Evolutionary conservation across 352 stramenopile species (phyloP), one percentile per base, ranked within the genome.

Genomic region (Elongisporangium anandrum): DNA sequence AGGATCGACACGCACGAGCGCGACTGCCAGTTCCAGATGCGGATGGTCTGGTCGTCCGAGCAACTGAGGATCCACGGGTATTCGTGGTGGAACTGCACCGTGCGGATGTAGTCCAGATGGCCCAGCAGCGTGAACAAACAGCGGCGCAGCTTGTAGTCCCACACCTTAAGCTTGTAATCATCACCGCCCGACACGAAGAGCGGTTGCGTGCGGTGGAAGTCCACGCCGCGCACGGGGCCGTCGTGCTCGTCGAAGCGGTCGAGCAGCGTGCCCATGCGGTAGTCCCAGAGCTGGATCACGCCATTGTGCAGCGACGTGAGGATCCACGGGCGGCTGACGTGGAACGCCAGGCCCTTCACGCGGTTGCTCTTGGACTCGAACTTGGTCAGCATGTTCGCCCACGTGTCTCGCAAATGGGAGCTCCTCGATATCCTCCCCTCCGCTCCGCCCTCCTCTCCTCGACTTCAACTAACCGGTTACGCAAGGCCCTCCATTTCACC

Each of bases 131-230:
- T 99, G 72, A 99, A 99, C 7, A 99, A 84, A 70, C 97, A 99
- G 56, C 97, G 85, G 39, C 97, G 91, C 48, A 99, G 85, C 81
- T 99, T 99, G 79, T 99, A 99, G 80, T 99, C 97, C 97, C 97
- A 99, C 20, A 99, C 97, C 81, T 99, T 99, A 68, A 99, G 98
- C 77, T 99, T 99, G 94, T 99, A 99, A 77, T 99, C 98, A 72
- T 99, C 98, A 22, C 97, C 97, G 20, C 97, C 98, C 16, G 95
- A 99, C 16, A 99, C 97, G 61, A 99, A 99, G 16, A 99, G 84
- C 49, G 97, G 96, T 74, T 99, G 97, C 23, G 89, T 90, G 54
- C 95, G 82, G 81, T 99, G 97, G 69, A 99, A 99, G 77, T 99
- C 97, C 4, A 99, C 97, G 55, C 97, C 96, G 57, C 98, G 94